These are phyloP conservation scores for Coemansia sp. DNA, from an alignment of 192 early-diverging fungal species.

Conservation along the genomic window DNA sequence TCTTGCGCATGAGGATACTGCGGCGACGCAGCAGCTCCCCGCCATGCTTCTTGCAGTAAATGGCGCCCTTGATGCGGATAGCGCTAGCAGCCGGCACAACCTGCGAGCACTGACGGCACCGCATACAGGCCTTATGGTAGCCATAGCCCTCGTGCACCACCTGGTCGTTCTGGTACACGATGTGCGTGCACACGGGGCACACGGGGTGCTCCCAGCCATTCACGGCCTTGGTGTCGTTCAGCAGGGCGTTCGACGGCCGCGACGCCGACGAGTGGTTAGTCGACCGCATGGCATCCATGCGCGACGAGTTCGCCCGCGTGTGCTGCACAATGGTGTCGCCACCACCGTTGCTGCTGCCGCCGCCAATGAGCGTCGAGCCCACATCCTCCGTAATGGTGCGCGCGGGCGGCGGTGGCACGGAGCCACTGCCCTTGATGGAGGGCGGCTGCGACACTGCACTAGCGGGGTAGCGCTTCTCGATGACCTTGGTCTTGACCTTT, in stretches of 20 bases:
- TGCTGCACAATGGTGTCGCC: not conserved
- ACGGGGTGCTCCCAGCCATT: conserved; percentile 57
- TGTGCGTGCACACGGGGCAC: conserved; percentile 45
- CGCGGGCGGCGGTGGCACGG: not conserved
- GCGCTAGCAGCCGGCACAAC: conserved; percentile 32
- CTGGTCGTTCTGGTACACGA: conserved; percentile 53
- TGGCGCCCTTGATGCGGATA: conserved; percentile 50
- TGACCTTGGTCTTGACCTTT: conserved; percentile 53
- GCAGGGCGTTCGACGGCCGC: conserved; percentile 43
- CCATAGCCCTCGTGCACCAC: conserved; percentile 53
- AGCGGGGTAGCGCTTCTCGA: conserved; percentile 54
- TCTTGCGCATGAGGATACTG: conserved; percentile 58
- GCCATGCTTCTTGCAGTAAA: conserved; percentile 57
- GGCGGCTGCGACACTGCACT: conserved; percentile 16
- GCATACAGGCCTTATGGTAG: conserved; percentile 57
- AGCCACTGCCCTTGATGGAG: conserved; percentile 6
- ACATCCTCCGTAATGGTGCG: not conserved
- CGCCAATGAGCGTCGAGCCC: conserved; percentile 38
- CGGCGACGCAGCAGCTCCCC: conserved; percentile 52
- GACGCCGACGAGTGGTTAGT: conserved; percentile 35
- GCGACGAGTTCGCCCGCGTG: conserved; percentile 6
- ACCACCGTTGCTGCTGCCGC: conserved; percentile 12
- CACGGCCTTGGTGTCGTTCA: conserved; percentile 46
- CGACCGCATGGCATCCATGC: conserved; percentile 15
- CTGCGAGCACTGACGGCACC: conserved; percentile 52